Base-by-base conservation (phyloP, 140 eudicot species). In the Senecio squalidus region DNA sequence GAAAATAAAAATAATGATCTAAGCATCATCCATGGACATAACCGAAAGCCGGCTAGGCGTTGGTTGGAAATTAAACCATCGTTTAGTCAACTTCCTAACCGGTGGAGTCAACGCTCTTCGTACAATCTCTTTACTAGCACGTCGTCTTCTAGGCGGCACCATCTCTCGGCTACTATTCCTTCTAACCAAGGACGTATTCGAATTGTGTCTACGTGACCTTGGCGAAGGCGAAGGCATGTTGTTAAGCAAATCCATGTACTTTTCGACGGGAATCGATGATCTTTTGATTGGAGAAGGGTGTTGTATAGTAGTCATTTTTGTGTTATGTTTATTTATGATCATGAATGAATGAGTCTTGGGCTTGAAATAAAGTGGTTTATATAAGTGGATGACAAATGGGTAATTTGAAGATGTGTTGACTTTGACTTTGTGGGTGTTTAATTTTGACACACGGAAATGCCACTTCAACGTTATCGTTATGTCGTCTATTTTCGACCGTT, bases 21-120 rank as follows among this genome's bases (percentile, higher is more conserved):
- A 72, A 49, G 25, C 63, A 54, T 56, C 92, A 55, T 57, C 89
- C 73, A 60, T 70, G 39, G 92, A 84, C 96, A 84, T 82, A 55
- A 56, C 76, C 34, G 85, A 81, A 30, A 88, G 89, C 25, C 91
- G 80, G 66, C 94, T 88, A 0, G 94, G 94, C 3, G 78, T 84
- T n/a, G 96, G 94, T 67, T 38, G 61, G 62, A 88, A 88, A 55
- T 79, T 57, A 58, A 62, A 39, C 88, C 87, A 88, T 60, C 96
- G 71, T 72, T 41, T 25, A 65, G 44, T 74, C 16, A 55, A 40
- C 58, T 68, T 68, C 6, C 66, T 62, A 16, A 22, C 43, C 1
- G 94, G 88, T 0, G 94, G 85, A 4, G 81, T 67, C 76, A 88
- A 66, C 41, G 94, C 94, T 73, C 96, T 71, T 67, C 75, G 67